Evolutionary conservation across 768 basidiomycete species (phyloP).

Genomic region (Fomitopsis pulvina): DNA sequence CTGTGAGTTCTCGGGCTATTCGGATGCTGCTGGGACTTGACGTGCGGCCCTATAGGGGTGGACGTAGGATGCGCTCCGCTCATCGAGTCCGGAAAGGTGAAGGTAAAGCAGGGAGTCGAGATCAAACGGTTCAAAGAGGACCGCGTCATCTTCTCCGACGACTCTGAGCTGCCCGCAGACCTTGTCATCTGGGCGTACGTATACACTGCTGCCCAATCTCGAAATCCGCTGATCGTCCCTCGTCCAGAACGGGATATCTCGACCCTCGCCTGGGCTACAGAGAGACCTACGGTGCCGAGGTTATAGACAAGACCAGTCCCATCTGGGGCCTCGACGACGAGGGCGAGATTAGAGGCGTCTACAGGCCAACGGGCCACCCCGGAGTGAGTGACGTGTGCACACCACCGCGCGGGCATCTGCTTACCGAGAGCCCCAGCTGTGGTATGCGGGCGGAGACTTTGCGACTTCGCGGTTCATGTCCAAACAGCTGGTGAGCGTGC

Average conservation of each 20-base stretch:
- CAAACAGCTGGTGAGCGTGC: conserved; percentile 30
- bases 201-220: neutral
- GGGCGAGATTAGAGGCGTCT: conserved; percentile 31
- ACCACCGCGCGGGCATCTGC: neutral
- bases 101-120: conserved; percentile 16
- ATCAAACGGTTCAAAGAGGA: conserved; percentile 8
- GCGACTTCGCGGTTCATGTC: conserved; percentile 25
- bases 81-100: conserved; percentile 15
- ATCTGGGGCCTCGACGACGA: conserved; percentile 38
- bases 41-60: conserved; percentile 8
- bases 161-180: conserved; percentile 22
- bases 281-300: conserved; percentile 29
- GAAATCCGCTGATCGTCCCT: neutral
- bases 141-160: conserved; percentile 25
- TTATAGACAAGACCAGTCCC: conserved; percentile 22
- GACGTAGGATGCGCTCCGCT: conserved; percentile 18
- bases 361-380: conserved; percentile 36
- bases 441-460: conserved; percentile 36
- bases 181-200: conserved; percentile 25
- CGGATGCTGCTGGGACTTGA: neutral
- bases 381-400: conserved; percentile 25
- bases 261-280: conserved; percentile 25
- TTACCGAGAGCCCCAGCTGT: conserved; percentile 24
- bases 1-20: neutral
- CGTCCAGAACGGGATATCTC: conserved; percentile 27